Conservation (phyloP, 345 rosid species). For the Boechera divaricarpa region DNA sequence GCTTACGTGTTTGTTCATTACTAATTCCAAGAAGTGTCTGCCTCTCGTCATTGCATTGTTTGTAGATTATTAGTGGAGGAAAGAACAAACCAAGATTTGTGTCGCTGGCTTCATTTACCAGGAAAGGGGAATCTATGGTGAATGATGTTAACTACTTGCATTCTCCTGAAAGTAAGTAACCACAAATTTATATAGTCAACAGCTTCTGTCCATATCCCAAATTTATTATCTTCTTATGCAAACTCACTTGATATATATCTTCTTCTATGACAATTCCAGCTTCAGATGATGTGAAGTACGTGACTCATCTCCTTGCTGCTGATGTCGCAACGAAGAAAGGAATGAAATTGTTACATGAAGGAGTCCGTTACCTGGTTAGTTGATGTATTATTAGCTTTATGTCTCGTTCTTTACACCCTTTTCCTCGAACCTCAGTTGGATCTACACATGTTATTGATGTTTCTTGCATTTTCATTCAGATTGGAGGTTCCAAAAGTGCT, state of each 20-base stretch:
- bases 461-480: slow-evolving; percentile 56
- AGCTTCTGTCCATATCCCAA: slow-evolving; percentile 28
- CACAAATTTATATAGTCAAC: slow-evolving; percentile 24
- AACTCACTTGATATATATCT: slow-evolving; percentile 33
- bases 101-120: slow-evolving; percentile 68
- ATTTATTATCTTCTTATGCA: slow-evolving; percentile 31
- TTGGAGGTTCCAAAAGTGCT: slow-evolving; percentile 78
- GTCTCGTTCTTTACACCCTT: slow-evolving; percentile 14
- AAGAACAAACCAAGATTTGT: slow-evolving; percentile 71
- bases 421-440: slow-evolving; percentile 12
- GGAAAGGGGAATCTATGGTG: slow-evolving; percentile 62
- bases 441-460: slow-evolving; percentile 36
- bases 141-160: slow-evolving; percentile 81
- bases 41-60: slow-evolving; percentile 38
- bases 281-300: slow-evolving; percentile 84
- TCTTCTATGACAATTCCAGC: slow-evolving; percentile 57
- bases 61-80: slow-evolving; percentile 70
- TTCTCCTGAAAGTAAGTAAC: slow-evolving; percentile 79
- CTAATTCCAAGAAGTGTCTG: slow-evolving; percentile 25
- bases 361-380: slow-evolving; percentile 82
- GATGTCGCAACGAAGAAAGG: slow-evolving; percentile 80
- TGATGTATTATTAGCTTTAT: slow-evolving; percentile 32
- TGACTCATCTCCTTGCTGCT: slow-evolving; percentile 93
- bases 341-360: slow-evolving; percentile 81
- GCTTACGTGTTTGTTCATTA: slow-evolving; percentile 9